phyloP scores from a whole-genome alignment of 805 yeast genomes.

The Starmerella riodocensis region DNA sequence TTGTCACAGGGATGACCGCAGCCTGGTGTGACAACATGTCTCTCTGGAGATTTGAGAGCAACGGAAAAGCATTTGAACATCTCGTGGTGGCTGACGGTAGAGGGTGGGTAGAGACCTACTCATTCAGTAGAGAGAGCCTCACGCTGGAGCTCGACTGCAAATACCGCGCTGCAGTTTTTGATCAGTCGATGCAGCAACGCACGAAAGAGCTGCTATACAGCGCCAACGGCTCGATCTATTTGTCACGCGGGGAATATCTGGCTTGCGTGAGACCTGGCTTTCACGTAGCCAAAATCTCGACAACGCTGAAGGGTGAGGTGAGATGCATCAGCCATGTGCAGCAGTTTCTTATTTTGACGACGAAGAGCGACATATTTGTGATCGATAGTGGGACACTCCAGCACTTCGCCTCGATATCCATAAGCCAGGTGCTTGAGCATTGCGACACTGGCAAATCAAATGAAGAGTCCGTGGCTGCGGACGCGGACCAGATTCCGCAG shows the following conservation, averaged over 20 bases:
- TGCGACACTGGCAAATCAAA: too few relatives aligned
- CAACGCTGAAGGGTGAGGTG: background rate
- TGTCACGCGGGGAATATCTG: background rate
- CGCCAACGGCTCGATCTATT: background rate
- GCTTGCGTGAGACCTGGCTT: background rate
- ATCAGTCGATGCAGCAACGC: background rate
- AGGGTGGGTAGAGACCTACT: slow-evolving; percentile 9
- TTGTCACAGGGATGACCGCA: background rate
- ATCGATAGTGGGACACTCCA: background rate
- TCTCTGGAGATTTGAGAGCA: slow-evolving; percentile 6
- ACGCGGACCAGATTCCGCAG: too few relatives aligned
- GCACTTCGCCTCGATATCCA: background rate
- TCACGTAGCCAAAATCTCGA: background rate
- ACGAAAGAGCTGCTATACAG: slow-evolving; percentile 1
- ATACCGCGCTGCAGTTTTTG: slow-evolving; percentile 3
- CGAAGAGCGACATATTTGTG: background rate
- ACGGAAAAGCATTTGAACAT: slow-evolving; percentile 7
- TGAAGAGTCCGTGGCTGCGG: too few relatives aligned
- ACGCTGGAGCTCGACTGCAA: slow-evolving; percentile 4
- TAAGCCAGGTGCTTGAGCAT: background rate
- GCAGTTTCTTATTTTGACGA: slow-evolving; percentile 1
- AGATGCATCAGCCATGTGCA: background rate
- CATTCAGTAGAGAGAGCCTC: slow-evolving; percentile 3
- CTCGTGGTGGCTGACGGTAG: slow-evolving; percentile 6
- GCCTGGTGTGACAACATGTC: background rate